Conservation (phyloP, 2,329 filamentous ascomycete genomes). For the Sporothrix pseudoabietina region DNA sequence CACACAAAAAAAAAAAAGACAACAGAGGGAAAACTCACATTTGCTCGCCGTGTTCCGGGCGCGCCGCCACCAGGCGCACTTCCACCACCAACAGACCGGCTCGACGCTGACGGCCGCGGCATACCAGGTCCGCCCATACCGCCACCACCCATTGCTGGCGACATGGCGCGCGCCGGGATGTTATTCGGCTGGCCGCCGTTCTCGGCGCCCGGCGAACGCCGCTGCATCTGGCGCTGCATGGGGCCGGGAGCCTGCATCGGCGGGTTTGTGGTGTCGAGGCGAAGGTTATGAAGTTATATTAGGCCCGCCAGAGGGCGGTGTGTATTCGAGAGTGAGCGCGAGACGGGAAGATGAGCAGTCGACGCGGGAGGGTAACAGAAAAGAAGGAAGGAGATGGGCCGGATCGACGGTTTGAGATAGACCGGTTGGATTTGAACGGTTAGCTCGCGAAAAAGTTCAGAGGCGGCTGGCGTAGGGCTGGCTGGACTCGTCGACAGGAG, state of each 20-base stretch:
- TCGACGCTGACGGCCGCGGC: slow-evolving; percentile 65
- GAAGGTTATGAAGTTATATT: background rate
- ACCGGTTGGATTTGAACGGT: background rate
- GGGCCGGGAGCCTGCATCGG: slow-evolving; percentile 55
- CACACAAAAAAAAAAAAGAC: background rate
- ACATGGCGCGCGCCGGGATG: slow-evolving; percentile 60
- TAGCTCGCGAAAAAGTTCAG: background rate
- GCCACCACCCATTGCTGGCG: slow-evolving; percentile 54
- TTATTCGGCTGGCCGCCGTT: slow-evolving; percentile 55
- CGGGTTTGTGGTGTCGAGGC: background rate
- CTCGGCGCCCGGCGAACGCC: slow-evolving; percentile 65
- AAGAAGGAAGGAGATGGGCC: background rate
- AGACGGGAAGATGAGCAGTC: background rate
- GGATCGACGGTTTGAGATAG: slow-evolving; percentile 19
- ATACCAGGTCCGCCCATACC: slow-evolving; percentile 45
- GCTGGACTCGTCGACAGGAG: background rate
- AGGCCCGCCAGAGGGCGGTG: background rate
- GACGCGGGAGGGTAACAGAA: background rate
- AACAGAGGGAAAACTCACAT: slow-evolving; percentile 53
- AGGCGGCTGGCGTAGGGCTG: background rate
- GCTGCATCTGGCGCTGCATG: slow-evolving; percentile 59
- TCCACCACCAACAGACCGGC: slow-evolving; percentile 52
- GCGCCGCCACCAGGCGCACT: slow-evolving; percentile 38
- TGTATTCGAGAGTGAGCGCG: background rate
- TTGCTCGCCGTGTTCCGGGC: slow-evolving; percentile 54